Evolutionary conservation across 2,329 filamentous ascomycete genomes (phyloP), one percentile per base, ranked within the genome.

Genomic region (Fusarium sp.): DNA sequence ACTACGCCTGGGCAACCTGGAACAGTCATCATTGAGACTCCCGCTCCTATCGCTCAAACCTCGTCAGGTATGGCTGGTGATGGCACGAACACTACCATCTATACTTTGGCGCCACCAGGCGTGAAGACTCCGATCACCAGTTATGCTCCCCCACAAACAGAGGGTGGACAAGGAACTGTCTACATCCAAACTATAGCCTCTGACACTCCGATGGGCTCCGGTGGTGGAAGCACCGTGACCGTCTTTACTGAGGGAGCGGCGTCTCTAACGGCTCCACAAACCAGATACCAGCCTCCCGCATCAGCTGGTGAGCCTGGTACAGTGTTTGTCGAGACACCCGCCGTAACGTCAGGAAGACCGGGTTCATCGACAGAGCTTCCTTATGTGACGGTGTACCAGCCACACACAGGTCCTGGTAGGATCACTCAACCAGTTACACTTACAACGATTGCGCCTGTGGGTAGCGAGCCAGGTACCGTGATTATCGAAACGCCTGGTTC

Each of bases 1-100:
- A 68, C 13, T 15, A 18, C 24, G 9, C 34, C 59, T 2, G 65
- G 65, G 15, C 40, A 65, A 13, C 64, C 64, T 15, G 65, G 65
- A 40, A 68, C 65, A 2, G 51, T 68, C n/a, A 40, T 68, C 13
- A 68, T 68, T 13, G 65, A 67, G 43, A 68, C 64, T 2, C 65
- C 65, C 6, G 64, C 64, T 24, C 53, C 53, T 3, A n/a, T 47
- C 22, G 20, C 54, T 6, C 53, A 67, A 8, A 45, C 57, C 12
- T 69, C 32, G 7, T 24, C 65, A 5, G 47, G 25, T 12, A 30
- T 29, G 15, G 30, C 15, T 32, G 15, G 15, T 13, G 43, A 30
- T 30, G 59, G 47, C 4, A 53, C 34, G 8, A 71, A 71, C 18
- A 24, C 65, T 4, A 71, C 68, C n/a, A 20, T 58, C 20, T 71